phyloP scores from a whole-genome alignment of 1,139 yeast species.

The Dujonia santamariae region DNA sequence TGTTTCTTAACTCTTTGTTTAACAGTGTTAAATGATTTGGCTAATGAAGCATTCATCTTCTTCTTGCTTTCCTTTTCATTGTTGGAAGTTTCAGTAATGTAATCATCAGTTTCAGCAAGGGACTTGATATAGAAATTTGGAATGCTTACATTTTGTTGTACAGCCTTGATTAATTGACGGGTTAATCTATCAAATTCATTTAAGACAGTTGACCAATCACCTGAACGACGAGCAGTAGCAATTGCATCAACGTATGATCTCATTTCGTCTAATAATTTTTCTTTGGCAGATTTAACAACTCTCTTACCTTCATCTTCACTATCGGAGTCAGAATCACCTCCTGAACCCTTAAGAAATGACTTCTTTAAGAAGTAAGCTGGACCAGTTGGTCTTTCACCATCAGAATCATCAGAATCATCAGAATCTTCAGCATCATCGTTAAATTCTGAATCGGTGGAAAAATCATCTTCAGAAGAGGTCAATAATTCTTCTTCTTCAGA shows the following conservation, averaged over 20 bases:
- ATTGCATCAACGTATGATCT: slow-evolving; percentile 63
- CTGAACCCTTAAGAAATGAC: slow-evolving; percentile 48
- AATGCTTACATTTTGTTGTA: slow-evolving; percentile 68
- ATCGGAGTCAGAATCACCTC: slow-evolving; percentile 54
- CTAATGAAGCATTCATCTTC: slow-evolving; percentile 77
- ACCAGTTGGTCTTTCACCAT: slow-evolving; percentile 46
- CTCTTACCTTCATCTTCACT: slow-evolving; percentile 69
- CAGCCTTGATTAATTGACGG: slow-evolving; percentile 62
- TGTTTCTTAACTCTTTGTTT: slow-evolving; percentile 88
- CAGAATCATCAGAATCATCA: slow-evolving; percentile 37
- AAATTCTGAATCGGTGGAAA: slow-evolving; percentile 25
- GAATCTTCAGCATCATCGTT: slow-evolving; percentile 41
- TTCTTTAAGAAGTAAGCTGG: slow-evolving; percentile 59
- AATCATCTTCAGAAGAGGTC: slow-evolving; percentile 44
- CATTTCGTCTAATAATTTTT: slow-evolving; percentile 86
- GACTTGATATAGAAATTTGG: slow-evolving; percentile 73
- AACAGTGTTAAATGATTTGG: slow-evolving; percentile 83
- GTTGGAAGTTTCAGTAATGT: slow-evolving; percentile 53
- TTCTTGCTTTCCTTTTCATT: slow-evolving; percentile 59
- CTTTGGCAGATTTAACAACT: slow-evolving; percentile 91
- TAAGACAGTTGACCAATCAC: slow-evolving; percentile 79
- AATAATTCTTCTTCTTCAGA: slow-evolving; percentile 67
- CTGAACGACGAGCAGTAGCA: slow-evolving; percentile 65
- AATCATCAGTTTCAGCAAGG: slow-evolving; percentile 71
- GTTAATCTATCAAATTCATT: slow-evolving; percentile 77